phyloP scores from a whole-genome alignment of 2,329 filamentous ascomycete genomes.

The Phialophora macrospora region DNA sequence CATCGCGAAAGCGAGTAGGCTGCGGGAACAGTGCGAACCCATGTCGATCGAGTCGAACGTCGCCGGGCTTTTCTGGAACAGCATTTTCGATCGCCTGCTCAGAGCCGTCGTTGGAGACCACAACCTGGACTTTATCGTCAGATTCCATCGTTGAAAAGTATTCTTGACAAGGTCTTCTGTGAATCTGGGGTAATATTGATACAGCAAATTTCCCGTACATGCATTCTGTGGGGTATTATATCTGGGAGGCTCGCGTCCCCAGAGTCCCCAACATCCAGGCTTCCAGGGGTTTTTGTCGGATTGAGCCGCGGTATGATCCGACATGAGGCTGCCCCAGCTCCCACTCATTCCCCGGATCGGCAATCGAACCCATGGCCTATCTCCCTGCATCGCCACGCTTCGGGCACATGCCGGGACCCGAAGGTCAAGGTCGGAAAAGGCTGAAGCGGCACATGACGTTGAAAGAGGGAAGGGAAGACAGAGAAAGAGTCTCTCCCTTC shows the following conservation, averaged over 20 bases:
- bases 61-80: not conserved
- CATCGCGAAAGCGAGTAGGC: slow-evolving; percentile 35
- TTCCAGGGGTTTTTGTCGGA: not conserved
- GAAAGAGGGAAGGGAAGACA: not conserved
- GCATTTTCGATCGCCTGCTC: not conserved
- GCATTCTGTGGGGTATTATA: slow-evolving; percentile 20
- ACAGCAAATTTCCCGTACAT: not conserved
- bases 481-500: not conserved
- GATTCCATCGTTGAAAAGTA: not conserved
- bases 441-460: not conserved
- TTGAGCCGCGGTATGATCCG: not conserved
- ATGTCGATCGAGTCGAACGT: slow-evolving; percentile 28
- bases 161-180: not conserved
- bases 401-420: not conserved
- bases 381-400: not conserved
- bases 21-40: slow-evolving; percentile 38
- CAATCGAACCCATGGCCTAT: not conserved
- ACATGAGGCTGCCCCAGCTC: not conserved
- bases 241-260: slow-evolving; percentile 9
- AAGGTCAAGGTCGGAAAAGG: not conserved
- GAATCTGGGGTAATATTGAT: not conserved
- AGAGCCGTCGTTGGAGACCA: not conserved
- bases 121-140: not conserved
- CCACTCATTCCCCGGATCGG: not conserved
- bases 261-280: slow-evolving; percentile 5